Conservation (phyloP, 2,329 filamentous ascomycete genomes). For the Aspergillus pseudotamarii region DNA sequence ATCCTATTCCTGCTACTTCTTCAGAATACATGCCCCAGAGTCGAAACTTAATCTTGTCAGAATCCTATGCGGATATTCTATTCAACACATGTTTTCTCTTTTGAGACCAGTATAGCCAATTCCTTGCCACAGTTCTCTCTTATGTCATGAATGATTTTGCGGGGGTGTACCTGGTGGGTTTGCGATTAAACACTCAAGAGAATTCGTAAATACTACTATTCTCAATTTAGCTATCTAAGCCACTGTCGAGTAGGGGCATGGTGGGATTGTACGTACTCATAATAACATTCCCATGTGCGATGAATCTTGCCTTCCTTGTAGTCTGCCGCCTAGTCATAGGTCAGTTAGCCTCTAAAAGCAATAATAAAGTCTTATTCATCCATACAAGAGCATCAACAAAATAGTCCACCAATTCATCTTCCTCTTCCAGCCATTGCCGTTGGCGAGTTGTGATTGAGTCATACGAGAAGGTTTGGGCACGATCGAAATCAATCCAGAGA, state of each 20-base stretch:
- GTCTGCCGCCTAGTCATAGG: not conserved
- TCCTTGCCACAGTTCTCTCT: not conserved
- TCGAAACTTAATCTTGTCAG: too few species aligned
- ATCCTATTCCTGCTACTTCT: not conserved
- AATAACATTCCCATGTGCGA: conserved; percentile 10
- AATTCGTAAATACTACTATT: conserved; percentile 1
- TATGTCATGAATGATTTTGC: not conserved
- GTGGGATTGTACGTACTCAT: conserved; percentile 4
- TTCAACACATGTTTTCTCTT: too few species aligned
- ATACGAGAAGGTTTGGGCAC: conserved; percentile 18
- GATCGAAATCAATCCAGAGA: conserved; percentile 23
- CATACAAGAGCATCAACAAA: conserved; percentile 17
- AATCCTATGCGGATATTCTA: not conserved
- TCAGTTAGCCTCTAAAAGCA: not conserved
- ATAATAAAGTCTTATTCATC: not conserved
- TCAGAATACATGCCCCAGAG: too few species aligned
- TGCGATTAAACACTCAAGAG: not conserved
- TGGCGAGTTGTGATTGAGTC: conserved; percentile 6
- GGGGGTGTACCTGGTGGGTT: not conserved
- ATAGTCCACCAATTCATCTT: conserved; percentile 17
- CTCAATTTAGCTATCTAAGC: not conserved
- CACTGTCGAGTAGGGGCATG: not conserved
- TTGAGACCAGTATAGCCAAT: too few species aligned
- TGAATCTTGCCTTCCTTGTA: conserved; percentile 7
- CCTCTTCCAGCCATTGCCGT: conserved; percentile 13